These are phyloP conservation scores for Ascochyta viciae-villosae DNA, from an alignment of 2,329 filamentous ascomycete genomes.

Conservation along the genomic window DNA sequence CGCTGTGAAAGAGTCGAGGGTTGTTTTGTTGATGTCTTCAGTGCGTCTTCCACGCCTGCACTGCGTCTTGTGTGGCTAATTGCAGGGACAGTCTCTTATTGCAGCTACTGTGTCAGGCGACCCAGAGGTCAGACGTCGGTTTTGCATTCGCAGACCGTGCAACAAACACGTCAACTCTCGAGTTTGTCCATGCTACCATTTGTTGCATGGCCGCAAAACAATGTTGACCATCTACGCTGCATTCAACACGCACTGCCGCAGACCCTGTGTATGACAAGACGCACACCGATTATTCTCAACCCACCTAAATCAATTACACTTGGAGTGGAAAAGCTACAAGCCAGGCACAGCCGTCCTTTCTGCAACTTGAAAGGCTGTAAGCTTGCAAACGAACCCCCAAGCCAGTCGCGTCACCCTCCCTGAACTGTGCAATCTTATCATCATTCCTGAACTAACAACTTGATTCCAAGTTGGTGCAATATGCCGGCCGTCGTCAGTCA, in stretches of 20 bases:
- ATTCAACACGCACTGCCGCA: slow-evolving; percentile 4
- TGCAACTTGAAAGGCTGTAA: too few relatives aligned
- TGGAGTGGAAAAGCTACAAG: neutral
- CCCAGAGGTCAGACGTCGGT: too few relatives aligned
- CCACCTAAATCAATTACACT: neutral
- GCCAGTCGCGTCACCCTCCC: too few relatives aligned
- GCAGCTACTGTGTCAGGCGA: too few relatives aligned
- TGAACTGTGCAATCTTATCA: too few relatives aligned
- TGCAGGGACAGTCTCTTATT: neutral
- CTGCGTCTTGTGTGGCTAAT: neutral
- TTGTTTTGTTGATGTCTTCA: neutral
- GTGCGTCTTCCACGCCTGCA: neutral
- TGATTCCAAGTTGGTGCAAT: neutral
- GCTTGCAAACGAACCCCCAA: too few relatives aligned
- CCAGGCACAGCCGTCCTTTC: too few relatives aligned
- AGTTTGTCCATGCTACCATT: neutral
- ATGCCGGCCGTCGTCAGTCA: neutral
- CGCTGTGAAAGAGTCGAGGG: neutral
- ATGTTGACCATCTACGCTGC: slow-evolving; percentile 2
- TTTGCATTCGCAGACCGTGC: neutral
- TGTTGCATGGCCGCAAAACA: neutral
- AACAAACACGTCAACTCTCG: neutral
- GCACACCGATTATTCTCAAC: neutral
- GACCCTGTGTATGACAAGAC: slow-evolving; percentile 9
- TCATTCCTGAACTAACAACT: too few relatives aligned